Conservation (phyloP, 2,329 filamentous ascomycete genomes). For the Tolypocladium tundrense region DNA sequence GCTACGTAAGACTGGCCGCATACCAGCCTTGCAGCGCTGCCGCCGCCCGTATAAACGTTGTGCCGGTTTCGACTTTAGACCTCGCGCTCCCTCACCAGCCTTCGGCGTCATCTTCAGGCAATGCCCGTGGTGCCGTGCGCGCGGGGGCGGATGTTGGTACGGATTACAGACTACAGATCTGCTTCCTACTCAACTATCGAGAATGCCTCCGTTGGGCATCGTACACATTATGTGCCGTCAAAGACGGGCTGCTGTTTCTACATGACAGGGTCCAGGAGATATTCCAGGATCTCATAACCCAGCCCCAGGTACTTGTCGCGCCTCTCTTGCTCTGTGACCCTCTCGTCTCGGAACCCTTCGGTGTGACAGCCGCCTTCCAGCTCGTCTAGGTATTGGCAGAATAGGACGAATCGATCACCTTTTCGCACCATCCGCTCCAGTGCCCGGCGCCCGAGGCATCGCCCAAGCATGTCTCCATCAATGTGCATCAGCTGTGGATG, state of each 20-base stretch:
- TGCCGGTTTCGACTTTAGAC: not conserved
- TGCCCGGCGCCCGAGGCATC: slow-evolving; percentile 36
- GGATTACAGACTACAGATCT: too few relatives aligned
- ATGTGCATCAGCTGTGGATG: slow-evolving; percentile 48
- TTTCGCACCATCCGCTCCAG: slow-evolving; percentile 31
- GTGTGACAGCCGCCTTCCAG: slow-evolving; percentile 37
- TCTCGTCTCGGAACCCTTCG: slow-evolving; percentile 14
- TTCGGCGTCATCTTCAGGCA: not conserved
- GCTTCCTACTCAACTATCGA: not conserved
- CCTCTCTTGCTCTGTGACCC: slow-evolving; percentile 9
- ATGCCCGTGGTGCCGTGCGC: not conserved
- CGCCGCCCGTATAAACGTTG: not conserved
- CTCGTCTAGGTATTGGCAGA: slow-evolving; percentile 37
- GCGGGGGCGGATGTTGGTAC: not conserved
- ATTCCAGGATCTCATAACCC: slow-evolving; percentile 44
- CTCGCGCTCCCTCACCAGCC: too few relatives aligned
- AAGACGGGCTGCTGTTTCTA: slow-evolving; percentile 14
- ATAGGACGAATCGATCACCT: slow-evolving; percentile 23
- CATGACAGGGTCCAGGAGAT: slow-evolving; percentile 40
- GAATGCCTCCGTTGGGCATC: not conserved
- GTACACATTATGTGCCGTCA: not conserved
- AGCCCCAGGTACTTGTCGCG: slow-evolving; percentile 31
- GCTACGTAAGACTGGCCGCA: too few relatives aligned
- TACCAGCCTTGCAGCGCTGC: not conserved
- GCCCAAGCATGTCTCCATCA: slow-evolving; percentile 54